phyloP scores from a whole-genome alignment of 768 basidiomycete genomes.

The Mycena chlorophos region DNA sequence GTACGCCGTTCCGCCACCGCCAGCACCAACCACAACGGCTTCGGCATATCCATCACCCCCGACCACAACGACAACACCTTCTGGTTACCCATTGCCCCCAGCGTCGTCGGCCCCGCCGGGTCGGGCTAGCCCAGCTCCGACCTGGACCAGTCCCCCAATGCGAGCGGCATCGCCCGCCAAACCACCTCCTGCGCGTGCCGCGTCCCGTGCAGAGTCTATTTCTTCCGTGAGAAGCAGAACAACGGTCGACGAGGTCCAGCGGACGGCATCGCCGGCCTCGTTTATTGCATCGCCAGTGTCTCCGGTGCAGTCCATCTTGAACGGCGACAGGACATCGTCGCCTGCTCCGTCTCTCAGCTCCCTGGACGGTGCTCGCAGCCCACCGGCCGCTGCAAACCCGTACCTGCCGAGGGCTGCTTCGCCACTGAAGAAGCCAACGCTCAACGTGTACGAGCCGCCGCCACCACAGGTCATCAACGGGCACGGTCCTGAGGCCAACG shows the following conservation, averaged over 20 bases:
- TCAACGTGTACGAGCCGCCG: conserved; percentile 15
- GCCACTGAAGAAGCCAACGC: conserved; percentile 24
- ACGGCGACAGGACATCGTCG: conserved; percentile 4
- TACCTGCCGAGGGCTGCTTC: conserved; percentile 40
- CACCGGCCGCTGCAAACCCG: conserved; percentile 27
- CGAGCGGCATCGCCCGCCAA: conserved; percentile 7
- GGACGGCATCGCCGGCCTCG: conserved; percentile 33
- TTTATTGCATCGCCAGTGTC: conserved; percentile 20
- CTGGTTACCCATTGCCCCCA: not conserved
- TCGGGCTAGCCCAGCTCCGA: too few relatives aligned
- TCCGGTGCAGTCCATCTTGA: not conserved
- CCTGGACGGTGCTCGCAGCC: conserved; percentile 27
- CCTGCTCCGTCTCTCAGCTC: conserved; percentile 25
- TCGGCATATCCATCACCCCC: conserved; percentile 9
- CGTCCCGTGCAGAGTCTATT: not conserved
- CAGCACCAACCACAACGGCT: conserved; percentile 4
- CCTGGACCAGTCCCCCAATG: not conserved
- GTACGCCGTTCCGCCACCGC: conserved; percentile 4
- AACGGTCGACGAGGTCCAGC: conserved; percentile 20
- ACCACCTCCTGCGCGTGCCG: not conserved
- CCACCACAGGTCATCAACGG: conserved; percentile 14
- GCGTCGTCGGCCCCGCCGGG: too few relatives aligned
- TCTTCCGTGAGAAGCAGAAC: not conserved
- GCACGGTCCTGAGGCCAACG: not conserved
- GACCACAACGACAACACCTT: too few relatives aligned